phyloP scores from a whole-genome alignment of 2,329 filamentous ascomycete genomes.

The Talaromyces islandicus region DNA sequence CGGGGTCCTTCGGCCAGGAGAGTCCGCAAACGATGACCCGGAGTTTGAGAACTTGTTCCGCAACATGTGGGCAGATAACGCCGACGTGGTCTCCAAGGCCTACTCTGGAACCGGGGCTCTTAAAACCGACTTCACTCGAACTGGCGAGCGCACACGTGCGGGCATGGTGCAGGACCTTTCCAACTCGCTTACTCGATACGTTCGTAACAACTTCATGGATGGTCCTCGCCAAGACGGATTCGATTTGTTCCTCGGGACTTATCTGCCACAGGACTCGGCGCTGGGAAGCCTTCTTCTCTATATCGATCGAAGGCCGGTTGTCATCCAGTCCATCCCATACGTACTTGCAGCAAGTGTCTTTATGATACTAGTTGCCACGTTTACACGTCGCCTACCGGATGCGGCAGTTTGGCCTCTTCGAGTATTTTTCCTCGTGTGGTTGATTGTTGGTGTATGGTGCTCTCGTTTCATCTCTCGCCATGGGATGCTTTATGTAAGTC shows the following conservation, averaged over 20 bases:
- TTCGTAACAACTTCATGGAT: slow-evolving; percentile 90
- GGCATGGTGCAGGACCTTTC: slow-evolving; percentile 81
- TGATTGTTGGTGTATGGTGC: slow-evolving; percentile 63
- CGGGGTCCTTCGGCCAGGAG: slow-evolving; percentile 69
- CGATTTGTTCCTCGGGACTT: slow-evolving; percentile 85
- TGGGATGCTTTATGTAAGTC: slow-evolving; percentile 88
- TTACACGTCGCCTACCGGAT: slow-evolving; percentile 66
- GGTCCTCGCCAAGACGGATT: slow-evolving; percentile 93
- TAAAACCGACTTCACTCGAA: slow-evolving; percentile 97
- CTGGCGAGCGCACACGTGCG: slow-evolving; percentile 76
- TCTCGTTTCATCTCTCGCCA: slow-evolving; percentile 72
- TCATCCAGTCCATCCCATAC: slow-evolving; percentile 93
- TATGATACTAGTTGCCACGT: slow-evolving; percentile 67
- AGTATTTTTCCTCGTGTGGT: slow-evolving; percentile 74
- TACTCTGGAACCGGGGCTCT: slow-evolving; percentile 96
- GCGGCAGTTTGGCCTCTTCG: slow-evolving; percentile 74
- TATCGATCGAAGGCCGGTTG: slow-evolving; percentile 73
- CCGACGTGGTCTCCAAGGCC: slow-evolving; percentile 84
- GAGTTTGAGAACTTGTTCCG: slow-evolving; percentile 88
- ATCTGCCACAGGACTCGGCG: slow-evolving; percentile 66
- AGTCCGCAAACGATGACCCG: slow-evolving; percentile 71
- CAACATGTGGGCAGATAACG: slow-evolving; percentile 97
- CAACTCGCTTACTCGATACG: slow-evolving; percentile 83
- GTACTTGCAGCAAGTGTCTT: slow-evolving; percentile 80
- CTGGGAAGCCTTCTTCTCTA: slow-evolving; percentile 71